Percentiles rank a stretch among this genome's conserved stretches.
These are phyloP conservation scores for Coemansia sp. DNA, from an alignment of 192 early-diverging fungal species.

Conservation along the genomic window DNA sequence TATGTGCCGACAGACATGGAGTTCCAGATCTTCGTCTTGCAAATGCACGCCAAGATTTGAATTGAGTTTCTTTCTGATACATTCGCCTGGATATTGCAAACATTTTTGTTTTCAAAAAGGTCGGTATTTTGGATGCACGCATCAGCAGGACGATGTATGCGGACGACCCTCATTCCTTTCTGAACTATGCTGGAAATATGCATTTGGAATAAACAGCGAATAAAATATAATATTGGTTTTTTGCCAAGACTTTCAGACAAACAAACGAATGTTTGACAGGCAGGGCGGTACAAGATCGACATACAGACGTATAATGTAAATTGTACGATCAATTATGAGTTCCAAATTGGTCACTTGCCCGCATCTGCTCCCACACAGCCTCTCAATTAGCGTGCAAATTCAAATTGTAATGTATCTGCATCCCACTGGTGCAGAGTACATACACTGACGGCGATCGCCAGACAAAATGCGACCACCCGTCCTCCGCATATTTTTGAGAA, in stretches of 20 bases:
- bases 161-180: neutral
- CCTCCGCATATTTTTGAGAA: slow-evolving; percentile 1
- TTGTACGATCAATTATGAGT: neutral
- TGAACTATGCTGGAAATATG: neutral
- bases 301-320: too few relatives aligned
- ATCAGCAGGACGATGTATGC: neutral
- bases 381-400: neutral
- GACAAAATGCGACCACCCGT: neutral
- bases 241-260: too few relatives aligned
- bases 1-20: neutral
- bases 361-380: neutral
- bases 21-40: neutral
- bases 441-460: neutral
- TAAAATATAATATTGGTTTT: too few relatives aligned
- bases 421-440: neutral
- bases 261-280: too few relatives aligned
- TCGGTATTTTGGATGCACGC: neutral
- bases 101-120: slow-evolving; percentile 1
- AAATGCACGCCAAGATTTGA: neutral
- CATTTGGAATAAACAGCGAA: too few relatives aligned
- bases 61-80: neutral
- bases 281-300: too few relatives aligned
- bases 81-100: neutral
- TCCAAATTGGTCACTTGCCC: neutral
- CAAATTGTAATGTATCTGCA: slow-evolving; percentile 1